Base-by-base conservation (phyloP, 306 rosid species). In the Prunus salicina region DNA sequence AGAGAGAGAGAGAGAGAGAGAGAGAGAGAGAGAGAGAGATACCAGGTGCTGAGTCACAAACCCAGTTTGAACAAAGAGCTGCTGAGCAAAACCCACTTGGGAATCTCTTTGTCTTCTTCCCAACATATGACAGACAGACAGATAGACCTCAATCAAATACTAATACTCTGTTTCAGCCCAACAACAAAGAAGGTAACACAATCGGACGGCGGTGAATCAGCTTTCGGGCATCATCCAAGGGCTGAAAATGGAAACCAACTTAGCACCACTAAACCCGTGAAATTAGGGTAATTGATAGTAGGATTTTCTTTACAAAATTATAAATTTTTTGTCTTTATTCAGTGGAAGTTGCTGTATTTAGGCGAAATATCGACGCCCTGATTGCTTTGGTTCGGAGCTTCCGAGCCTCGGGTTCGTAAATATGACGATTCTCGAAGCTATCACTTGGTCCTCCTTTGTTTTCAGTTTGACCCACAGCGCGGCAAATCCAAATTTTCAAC, bases 401-500 rank as follows among this genome's bases (percentile, higher is more conserved):
- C 84, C 86, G 74, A 80, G 79, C 78, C 92, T 86, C 8, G 76
- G 86, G 80, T 67, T 82, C 19, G 85, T 14, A 5, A 63, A 62
- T 24, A 4, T 81, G 89, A 88, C 91, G 81, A 84, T 49, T 9
- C 46, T 74, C 91, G 76, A 87, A 84, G 76, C 93, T 75, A 74
- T 32, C 74, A 74, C 78, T 82, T 78, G 51, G 78, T 76, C 71
- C 69, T 62, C 68, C 43, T 43, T 75, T 79, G 49, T 67, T 52
- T 78, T 81, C 76, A 50, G 18, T 61, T 45, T n/a, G 71, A 79
- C 71, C 7, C 32, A 3, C 49, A 71, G 97, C 98, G 96, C 98
- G 97, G 95, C 98, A 94, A 94, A 91, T 87, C 78, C 87, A 85
- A 91, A 87, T 83, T 87, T 87, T 74, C 64, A 77, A 15, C 5